These are phyloP conservation scores for Penicillium silybi DNA, from an alignment of 495 filamentous ascomycete species.

Conservation along the genomic window DNA sequence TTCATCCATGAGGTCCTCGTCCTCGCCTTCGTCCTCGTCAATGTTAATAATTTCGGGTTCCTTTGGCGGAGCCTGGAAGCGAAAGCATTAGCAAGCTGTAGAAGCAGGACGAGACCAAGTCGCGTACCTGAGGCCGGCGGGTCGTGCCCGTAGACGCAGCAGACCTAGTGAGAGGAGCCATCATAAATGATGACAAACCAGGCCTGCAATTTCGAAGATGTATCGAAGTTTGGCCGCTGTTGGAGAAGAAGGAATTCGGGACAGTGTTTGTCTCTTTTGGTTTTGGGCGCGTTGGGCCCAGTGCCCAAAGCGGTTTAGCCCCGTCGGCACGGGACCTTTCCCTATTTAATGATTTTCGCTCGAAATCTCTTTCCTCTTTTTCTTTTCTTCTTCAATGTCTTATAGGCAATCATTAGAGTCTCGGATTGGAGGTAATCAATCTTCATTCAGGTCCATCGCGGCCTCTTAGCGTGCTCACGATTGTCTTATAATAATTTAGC, in stretches of 20 bases:
- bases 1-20: conserved; percentile 27
- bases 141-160: conserved; percentile 11
- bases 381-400: conserved; percentile 66
- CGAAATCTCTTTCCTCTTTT: conserved; percentile 14
- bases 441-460: conserved; percentile 85
- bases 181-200: conserved; percentile 8
- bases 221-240: background rate
- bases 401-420: conserved; percentile 99
- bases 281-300: conserved; percentile 34
- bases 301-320: conserved; percentile 31
- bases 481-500: conserved; percentile 81
- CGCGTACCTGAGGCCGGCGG: conserved; percentile 17
- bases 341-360: conserved; percentile 23
- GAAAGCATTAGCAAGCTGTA: conserved; percentile 25
- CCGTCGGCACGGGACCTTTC: conserved; percentile 20
- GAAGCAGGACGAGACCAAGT: background rate
- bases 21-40: conserved; percentile 34
- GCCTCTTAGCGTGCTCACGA: conserved; percentile 96
- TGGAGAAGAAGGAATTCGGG: conserved; percentile 14
- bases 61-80: conserved; percentile 19
- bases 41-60: conserved; percentile 40
- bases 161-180: conserved; percentile 30
- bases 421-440: conserved; percentile 90
- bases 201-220: background rate
- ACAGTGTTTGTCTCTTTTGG: conserved; percentile 31